These are phyloP conservation scores for Pelomyxa schiedti DNA, from an alignment of 78 protist species.

Conservation along the genomic window DNA sequence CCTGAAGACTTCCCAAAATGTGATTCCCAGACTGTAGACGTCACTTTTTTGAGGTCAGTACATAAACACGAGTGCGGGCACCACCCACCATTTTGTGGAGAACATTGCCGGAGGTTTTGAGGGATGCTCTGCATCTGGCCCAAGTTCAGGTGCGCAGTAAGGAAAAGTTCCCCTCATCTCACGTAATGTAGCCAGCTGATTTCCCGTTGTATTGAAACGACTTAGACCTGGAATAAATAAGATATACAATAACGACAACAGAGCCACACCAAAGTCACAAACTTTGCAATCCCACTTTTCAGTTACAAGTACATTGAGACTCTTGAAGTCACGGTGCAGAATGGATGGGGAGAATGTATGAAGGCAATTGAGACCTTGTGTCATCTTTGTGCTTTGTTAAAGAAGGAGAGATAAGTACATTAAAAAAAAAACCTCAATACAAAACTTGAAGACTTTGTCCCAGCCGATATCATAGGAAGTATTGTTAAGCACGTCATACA, in stretches of 20 bases:
- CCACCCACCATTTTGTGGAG: constrained; percentile 3
- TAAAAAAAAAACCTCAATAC: constrained; percentile 8
- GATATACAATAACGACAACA: background rate
- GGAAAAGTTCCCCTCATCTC: constrained; percentile 57
- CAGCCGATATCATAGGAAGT: constrained; percentile 34
- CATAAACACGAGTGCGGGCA: background rate
- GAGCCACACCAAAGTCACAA: constrained; percentile 45
- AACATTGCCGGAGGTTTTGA: background rate
- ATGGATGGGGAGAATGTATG: constrained; percentile 41
- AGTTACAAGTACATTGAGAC: constrained; percentile 35
- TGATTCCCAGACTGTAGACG: constrained; percentile 43
- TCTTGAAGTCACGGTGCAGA: constrained; percentile 47
- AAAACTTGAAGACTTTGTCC: constrained; percentile 27
- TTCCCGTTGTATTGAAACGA: constrained; percentile 39
- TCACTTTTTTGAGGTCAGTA: constrained; percentile 22
- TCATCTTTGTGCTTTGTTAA: background rate
- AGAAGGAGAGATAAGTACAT: background rate
- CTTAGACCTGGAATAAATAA: background rate
- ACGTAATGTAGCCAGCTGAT: constrained; percentile 36
- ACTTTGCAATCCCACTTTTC: constrained; percentile 34
- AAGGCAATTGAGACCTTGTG: constrained; percentile 42
- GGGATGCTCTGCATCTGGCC: background rate
- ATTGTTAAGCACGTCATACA: constrained; percentile 28
- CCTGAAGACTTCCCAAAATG: constrained; percentile 51
- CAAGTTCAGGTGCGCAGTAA: constrained; percentile 36